Evolutionary conservation across 257 asterid species (phyloP).

Genomic region (Paraleonurus japonicus): DNA sequence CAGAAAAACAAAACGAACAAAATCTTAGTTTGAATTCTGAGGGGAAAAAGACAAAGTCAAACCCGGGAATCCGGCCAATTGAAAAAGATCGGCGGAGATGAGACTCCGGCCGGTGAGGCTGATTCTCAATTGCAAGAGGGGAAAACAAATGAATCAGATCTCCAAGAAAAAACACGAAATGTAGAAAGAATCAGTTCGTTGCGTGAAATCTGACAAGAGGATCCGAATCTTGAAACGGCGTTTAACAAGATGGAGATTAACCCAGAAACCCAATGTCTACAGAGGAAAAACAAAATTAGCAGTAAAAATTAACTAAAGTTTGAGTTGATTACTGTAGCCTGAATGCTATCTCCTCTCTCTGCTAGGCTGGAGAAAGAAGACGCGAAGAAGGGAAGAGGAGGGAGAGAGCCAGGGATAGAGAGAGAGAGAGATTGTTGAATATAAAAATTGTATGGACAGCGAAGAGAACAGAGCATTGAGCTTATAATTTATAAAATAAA

Average conservation of each 20-base stretch:
- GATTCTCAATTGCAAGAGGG: not conserved
- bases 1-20: conserved; percentile 5
- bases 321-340: not conserved
- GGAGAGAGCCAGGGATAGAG: conserved; percentile 1
- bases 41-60: conserved; percentile 23
- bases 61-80: conserved; percentile 26
- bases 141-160: conserved; percentile 23
- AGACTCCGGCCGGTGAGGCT: conserved; percentile 21
- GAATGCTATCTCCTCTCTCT: conserved; percentile 1
- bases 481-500: conserved; percentile 27
- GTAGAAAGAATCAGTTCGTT: conserved; percentile 23
- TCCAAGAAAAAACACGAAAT: conserved; percentile 16
- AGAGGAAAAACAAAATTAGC: not conserved
- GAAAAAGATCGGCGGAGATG: conserved; percentile 23
- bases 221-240: conserved; percentile 19
- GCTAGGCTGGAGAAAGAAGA: conserved; percentile 40
- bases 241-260: not conserved
- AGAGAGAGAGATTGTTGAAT: conserved; percentile 9
- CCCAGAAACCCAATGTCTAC: conserved; percentile 12
- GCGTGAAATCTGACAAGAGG: conserved; percentile 31
- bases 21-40: not conserved
- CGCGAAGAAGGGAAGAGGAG: conserved; percentile 20
- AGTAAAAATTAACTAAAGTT: conserved; percentile 15
- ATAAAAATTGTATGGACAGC: conserved; percentile 49
- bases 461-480: conserved; percentile 28